A percentile compares a stretch with the other conserved stretches of the same genome.
Evolutionary conservation across 352 stramenopile genomes (phyloP).

Genomic region (Blastocystis sp.): DNA sequence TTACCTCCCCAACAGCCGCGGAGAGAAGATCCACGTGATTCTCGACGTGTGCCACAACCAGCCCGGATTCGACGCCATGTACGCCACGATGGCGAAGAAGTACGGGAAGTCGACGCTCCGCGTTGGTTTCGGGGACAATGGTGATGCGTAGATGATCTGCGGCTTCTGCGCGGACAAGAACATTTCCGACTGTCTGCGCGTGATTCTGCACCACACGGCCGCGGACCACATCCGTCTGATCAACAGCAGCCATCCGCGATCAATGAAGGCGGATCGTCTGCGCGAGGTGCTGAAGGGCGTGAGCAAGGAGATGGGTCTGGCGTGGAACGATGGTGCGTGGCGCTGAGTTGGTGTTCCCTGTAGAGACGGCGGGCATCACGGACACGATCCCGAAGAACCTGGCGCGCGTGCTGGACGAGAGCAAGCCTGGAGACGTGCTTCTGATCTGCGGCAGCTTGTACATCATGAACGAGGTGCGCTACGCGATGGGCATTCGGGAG

Average conservation of each 20-base stretch:
- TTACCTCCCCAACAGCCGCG: conserved; percentile 24
- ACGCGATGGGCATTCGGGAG: conserved; percentile 69
- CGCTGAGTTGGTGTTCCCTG: not conserved
- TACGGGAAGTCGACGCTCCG: conserved; percentile 30
- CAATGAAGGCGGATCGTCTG: conserved; percentile 56
- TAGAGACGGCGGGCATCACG: conserved; percentile 30
- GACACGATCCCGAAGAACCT: conserved; percentile 53
- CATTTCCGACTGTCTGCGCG: conserved; percentile 47
- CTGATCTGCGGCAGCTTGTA: conserved; percentile 65
- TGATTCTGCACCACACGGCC: conserved; percentile 36
- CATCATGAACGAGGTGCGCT: conserved; percentile 74
- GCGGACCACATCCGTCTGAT: conserved; percentile 31
- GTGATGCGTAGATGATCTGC: conserved; percentile 49
- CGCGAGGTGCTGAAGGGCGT: not conserved
- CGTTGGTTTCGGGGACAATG: not conserved
- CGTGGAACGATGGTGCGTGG: conserved; percentile 33
- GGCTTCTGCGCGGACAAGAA: conserved; percentile 74
- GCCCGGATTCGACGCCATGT: conserved; percentile 61
- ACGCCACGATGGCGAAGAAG: conserved; percentile 13
- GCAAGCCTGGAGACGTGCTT: conserved; percentile 11
- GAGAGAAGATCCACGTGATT: conserved; percentile 37
- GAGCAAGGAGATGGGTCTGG: not conserved
- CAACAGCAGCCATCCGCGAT: conserved; percentile 64
- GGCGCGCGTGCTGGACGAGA: conserved; percentile 24
- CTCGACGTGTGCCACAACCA: conserved; percentile 70